A percentile compares a stretch with the other conserved stretches of the same genome.
These are phyloP conservation scores for Phytophthora tubulina DNA, from an alignment of 352 stramenopile species.

Conservation along the genomic window DNA sequence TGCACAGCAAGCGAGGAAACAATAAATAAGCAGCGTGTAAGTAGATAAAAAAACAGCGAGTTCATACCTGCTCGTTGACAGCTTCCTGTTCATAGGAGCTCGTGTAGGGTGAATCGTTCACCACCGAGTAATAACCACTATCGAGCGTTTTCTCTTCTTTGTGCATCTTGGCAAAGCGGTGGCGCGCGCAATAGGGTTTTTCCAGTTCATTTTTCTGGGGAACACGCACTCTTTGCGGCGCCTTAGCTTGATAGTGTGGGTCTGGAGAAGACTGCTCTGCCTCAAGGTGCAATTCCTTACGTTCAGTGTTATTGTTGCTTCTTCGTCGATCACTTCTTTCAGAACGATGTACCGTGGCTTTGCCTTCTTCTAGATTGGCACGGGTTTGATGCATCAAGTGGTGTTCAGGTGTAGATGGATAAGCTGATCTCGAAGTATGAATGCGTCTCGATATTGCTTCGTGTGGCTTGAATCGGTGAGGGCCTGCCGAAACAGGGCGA, in stretches of 20 bases:
- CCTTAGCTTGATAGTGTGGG: slow-evolving; percentile 19
- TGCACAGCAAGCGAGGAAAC: not conserved
- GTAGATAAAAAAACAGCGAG: not conserved
- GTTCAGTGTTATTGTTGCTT: slow-evolving; percentile 5
- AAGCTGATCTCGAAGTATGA: slow-evolving; percentile 66
- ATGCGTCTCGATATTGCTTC: slow-evolving; percentile 44
- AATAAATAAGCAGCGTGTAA: not conserved
- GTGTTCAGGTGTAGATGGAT: slow-evolving; percentile 36
- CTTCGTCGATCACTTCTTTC: slow-evolving; percentile 16
- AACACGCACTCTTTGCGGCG: slow-evolving; percentile 57
- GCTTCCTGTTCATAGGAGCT: slow-evolving; percentile 59
- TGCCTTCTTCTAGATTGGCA: slow-evolving; percentile 11
- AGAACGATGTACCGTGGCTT: slow-evolving; percentile 5
- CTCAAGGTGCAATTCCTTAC: slow-evolving; percentile 32
- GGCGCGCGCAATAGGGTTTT: slow-evolving; percentile 76
- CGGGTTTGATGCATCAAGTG: slow-evolving; percentile 8
- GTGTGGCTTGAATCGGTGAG: slow-evolving; percentile 53
- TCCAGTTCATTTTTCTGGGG: slow-evolving; percentile 70
- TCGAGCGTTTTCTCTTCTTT: slow-evolving; percentile 36
- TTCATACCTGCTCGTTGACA: slow-evolving; percentile 58
- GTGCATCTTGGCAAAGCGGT: slow-evolving; percentile 62
- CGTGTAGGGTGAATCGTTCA: slow-evolving; percentile 83
- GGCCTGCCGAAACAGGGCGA: slow-evolving; percentile 69
- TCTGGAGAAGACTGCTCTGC: slow-evolving; percentile 17
- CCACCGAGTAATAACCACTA: slow-evolving; percentile 76